Evolutionary conservation across 2,329 filamentous ascomycete species (phyloP).

Genomic region (Aurifilum marmelostoma): DNA sequence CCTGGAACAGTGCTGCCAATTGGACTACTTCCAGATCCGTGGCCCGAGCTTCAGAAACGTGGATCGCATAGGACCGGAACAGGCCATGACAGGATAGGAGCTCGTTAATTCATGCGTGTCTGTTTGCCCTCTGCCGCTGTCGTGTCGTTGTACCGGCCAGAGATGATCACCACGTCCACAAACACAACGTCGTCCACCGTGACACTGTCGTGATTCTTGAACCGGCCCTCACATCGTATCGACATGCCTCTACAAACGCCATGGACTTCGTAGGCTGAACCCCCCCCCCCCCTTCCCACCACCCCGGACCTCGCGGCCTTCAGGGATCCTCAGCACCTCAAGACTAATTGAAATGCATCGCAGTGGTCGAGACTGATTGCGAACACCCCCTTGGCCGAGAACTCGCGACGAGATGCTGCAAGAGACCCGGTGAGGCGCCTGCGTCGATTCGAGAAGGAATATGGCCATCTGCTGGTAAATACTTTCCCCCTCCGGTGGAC

Average conservation of each 20-base stretch:
- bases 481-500: not conserved
- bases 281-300: too few species aligned
- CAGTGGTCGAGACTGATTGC: conserved; percentile 72
- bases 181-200: not conserved
- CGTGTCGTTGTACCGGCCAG: not conserved
- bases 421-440: conserved; percentile 67
- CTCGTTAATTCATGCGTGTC: conserved; percentile 12
- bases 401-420: conserved; percentile 60
- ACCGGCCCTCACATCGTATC: conserved; percentile 21
- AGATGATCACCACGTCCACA: not conserved
- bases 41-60: conserved; percentile 17
- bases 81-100: not conserved
- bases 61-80: conserved; percentile 5
- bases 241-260: conserved; percentile 29
- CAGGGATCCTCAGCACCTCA: conserved; percentile 12
- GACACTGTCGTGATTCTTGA: not conserved
- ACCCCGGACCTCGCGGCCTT: not conserved
- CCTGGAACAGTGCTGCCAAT: not conserved
- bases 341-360: conserved; percentile 24
- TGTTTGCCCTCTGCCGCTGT: not conserved
- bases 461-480: conserved; percentile 60
- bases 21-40: not conserved
- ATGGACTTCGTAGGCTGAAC: conserved; percentile 31
- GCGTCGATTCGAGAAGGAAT: conserved; percentile 69
- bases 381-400: conserved; percentile 60